Evolutionary conservation across 75 land plant species (phyloP), one percentile per base, ranked within the genome.

Genomic region (Sequoiadendron giganteum): DNA sequence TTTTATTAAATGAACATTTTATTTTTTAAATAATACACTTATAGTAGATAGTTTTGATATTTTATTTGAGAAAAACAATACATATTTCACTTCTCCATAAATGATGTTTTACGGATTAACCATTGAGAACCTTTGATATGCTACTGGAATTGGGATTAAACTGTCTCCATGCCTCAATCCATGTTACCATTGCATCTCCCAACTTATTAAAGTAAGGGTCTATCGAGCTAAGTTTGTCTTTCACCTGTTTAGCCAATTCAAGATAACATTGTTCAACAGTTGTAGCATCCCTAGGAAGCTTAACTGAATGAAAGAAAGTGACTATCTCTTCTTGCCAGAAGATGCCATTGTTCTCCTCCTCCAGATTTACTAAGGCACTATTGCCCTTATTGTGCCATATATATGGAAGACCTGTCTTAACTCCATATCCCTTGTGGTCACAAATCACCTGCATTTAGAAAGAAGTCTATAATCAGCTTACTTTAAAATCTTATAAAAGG

Each of bases 401-500:
- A 90, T 91, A 91, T 9, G 92, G 92, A 49, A 91, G 85, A 18
- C 92, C 92, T 45, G 92, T 91, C 92, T 91, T 91, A 58, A 91
- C 92, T 39, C 92, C 92, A 34, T 85, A 88, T 3, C 92, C 92
- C 48, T 90, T 34, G 45, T 91, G 92, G 77, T 91, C 92, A 78
- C 92, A 91, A 6, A 91, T 88, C 7, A 91, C 92, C 92, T 91
- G 85, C 73, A 56, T 19, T 36, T 47, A 72, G 45, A 38, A 21
- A 13, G n/a, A 61, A 34, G 40, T 54, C 30, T 15, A 42, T 13
- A 81, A 34, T 39, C 83, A 81, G 9, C 14, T 1, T 25, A 25
- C 9, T 65, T 65, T 25, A 65, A 4, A 65, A 65, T 9, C 9
- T 65, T 25, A 7, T 5, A 75, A 75, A 75, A 75, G 38, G 38